Base-by-base conservation (phyloP, 108 stramenopile genomes). In the Poteriospumella lacustris region DNA sequence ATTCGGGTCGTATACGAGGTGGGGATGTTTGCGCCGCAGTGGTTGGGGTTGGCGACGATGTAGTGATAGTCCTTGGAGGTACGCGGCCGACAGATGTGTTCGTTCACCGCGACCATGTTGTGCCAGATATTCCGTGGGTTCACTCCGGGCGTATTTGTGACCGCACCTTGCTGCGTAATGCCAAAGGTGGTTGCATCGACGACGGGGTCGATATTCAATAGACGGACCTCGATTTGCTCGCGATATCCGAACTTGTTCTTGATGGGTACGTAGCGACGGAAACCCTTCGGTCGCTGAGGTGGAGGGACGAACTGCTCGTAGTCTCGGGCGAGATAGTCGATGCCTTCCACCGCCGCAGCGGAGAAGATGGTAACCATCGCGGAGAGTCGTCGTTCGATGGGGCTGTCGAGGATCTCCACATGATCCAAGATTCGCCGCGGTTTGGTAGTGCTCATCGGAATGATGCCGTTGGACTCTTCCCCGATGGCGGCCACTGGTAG, bases 1-100 rank as follows among this genome's bases (percentile, higher is more conserved):
- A 44, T 73, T 33, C 70, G 70, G 36, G 47, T 73, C 19, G 70
- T 73, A 42, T 52, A 73, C 9, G 31, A 42, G 26, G 70, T 56
- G 26, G 70, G 12, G 5, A 33, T 9, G 36, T 73, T 73, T 5
- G 70, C 44, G 31, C 70, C 70, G 9, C 31, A 33, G 24, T 15
- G 15, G 3, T 52, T 28, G 38, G 12, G 44, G 5, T 73, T 73
- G 9, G 70, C 70, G 38, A 73, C 15, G 36, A 73, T 56, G 41
- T 73, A 73, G 42, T 73, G 70, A 56, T 73, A 73, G 41, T 73
- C 70, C 31, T 73, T 44, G 5, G 70, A 5, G 33, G 33, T 5
- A 19, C 70, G 70, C 31, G 47, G 44, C 41, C 70, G 12, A 73
- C 36, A 33, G 47, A 73, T 73, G 36, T 56, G 43, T 33, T 73